These are phyloP conservation scores for Cordyceps sp. DNA, from an alignment of 2,329 filamentous ascomycete species.

Conservation along the genomic window DNA sequence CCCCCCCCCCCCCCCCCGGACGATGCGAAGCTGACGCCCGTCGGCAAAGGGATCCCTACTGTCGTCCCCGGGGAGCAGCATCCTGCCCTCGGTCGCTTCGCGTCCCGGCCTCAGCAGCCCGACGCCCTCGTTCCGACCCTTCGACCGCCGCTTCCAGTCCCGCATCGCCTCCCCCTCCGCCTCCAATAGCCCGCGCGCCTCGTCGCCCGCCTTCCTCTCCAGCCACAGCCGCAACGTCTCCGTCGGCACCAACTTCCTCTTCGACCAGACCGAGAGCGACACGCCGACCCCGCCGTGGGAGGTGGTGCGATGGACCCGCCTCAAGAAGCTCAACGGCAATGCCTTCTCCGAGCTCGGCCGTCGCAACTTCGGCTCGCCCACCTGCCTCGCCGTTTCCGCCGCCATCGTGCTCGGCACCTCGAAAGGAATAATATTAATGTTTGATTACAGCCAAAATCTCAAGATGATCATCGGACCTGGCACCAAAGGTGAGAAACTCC, in stretches of 20 bases:
- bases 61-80: constrained; percentile 57
- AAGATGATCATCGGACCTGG: constrained; percentile 89
- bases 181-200: constrained; percentile 44
- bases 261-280: constrained; percentile 48
- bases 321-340: constrained; percentile 77
- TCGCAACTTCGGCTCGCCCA: constrained; percentile 82
- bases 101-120: constrained; percentile 50
- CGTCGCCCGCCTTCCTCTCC: constrained; percentile 64
- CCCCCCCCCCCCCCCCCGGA: not conserved
- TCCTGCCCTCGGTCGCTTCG: constrained; percentile 52
- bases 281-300: constrained; percentile 80
- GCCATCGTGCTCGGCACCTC: constrained; percentile 83
- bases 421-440: constrained; percentile 86
- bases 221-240: constrained; percentile 70
- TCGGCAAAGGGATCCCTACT: constrained; percentile 36
- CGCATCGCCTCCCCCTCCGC: constrained; percentile 46
- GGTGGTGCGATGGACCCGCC: constrained; percentile 86
- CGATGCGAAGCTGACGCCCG: constrained; percentile 9
- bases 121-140: constrained; percentile 75
- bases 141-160: constrained; percentile 88
- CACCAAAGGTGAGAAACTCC: constrained; percentile 54
- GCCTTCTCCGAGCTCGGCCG: constrained; percentile 85
- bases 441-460: constrained; percentile 92
- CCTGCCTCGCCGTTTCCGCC: constrained; percentile 75
- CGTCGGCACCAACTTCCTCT: constrained; percentile 49